phyloP scores from a whole-genome alignment of 345 rosid species.

The Hibiscus mutabilis region DNA sequence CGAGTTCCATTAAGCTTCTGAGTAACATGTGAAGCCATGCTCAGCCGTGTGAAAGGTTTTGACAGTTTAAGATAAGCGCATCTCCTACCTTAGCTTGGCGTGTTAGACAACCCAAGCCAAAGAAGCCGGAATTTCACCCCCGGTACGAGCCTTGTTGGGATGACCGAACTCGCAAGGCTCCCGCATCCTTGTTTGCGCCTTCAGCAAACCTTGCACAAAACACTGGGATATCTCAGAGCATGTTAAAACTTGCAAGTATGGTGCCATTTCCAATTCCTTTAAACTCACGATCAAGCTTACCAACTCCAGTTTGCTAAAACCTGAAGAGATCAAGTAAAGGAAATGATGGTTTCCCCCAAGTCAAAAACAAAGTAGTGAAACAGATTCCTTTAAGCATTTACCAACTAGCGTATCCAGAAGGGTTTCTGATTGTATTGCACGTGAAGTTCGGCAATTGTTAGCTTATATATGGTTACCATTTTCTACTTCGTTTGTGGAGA shows the following conservation, averaged over 20 bases:
- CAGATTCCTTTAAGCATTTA: background rate
- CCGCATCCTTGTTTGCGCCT: background rate
- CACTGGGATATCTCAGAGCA: background rate
- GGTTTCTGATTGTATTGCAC: background rate
- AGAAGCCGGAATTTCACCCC: background rate
- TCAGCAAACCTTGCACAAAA: background rate
- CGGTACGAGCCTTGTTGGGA: background rate
- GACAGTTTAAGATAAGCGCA: background rate
- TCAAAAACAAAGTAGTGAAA: conserved; percentile 1
- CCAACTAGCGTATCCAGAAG: background rate
- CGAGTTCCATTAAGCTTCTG: no score
- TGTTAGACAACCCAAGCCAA: background rate
- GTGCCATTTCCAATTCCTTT: background rate
- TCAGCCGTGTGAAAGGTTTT: background rate
- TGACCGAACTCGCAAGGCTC: background rate
- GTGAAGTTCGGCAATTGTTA: background rate
- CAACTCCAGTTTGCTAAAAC: background rate
- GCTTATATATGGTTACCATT: background rate
- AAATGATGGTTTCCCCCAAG: background rate
- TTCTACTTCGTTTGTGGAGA: background rate
- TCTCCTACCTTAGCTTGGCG: background rate
- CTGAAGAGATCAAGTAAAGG: background rate
- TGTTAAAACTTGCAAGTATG: background rate
- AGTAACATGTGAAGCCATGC: no score
- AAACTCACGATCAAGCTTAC: background rate